phyloP scores from a whole-genome alignment of 805 yeast genomes.

The Komagataella pastoris region DNA sequence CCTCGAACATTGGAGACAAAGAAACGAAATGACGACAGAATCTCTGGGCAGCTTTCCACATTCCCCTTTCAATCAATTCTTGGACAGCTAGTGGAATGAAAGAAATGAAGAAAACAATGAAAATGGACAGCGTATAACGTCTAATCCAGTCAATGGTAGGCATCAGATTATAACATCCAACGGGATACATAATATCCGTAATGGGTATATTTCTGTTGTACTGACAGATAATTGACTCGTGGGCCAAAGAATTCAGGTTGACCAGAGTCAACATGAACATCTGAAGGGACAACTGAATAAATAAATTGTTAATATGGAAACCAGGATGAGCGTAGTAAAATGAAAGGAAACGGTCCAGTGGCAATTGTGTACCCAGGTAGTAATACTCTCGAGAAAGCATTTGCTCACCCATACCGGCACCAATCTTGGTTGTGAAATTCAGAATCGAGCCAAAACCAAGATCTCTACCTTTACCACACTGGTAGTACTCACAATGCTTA shows the following conservation, averaged over 20 bases:
- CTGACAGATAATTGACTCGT: conserved; percentile 55
- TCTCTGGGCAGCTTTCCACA: conserved; percentile 63
- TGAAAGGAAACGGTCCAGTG: conserved; percentile 68
- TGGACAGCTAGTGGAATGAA: conserved; percentile 69
- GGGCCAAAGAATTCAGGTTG: conserved; percentile 61
- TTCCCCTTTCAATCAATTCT: conserved; percentile 72
- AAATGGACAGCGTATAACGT: conserved; percentile 69
- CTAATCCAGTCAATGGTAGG: conserved; percentile 75
- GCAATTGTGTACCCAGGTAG: conserved; percentile 69
- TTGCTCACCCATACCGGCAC: conserved; percentile 92
- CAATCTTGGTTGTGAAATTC: conserved; percentile 79
- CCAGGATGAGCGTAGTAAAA: conserved; percentile 84
- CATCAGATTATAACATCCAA: conserved; percentile 60
- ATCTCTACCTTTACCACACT: conserved; percentile 88
- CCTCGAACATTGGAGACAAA: conserved; percentile 71
- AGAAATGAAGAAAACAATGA: conserved; percentile 71
- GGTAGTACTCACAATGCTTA: conserved; percentile 78
- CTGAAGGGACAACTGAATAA: conserved; percentile 66
- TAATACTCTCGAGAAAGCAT: conserved; percentile 76
- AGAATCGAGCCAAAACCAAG: conserved; percentile 77
- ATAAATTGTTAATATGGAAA: conserved; percentile 70
- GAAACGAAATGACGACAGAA: conserved; percentile 57
- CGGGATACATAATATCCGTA: conserved; percentile 52
- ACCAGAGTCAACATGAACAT: conserved; percentile 57
- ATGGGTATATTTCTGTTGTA: conserved; percentile 54